Evolutionary conservation across 345 rosid species (phyloP).

Genomic region (Excoecaria cochinchinensis): DNA sequence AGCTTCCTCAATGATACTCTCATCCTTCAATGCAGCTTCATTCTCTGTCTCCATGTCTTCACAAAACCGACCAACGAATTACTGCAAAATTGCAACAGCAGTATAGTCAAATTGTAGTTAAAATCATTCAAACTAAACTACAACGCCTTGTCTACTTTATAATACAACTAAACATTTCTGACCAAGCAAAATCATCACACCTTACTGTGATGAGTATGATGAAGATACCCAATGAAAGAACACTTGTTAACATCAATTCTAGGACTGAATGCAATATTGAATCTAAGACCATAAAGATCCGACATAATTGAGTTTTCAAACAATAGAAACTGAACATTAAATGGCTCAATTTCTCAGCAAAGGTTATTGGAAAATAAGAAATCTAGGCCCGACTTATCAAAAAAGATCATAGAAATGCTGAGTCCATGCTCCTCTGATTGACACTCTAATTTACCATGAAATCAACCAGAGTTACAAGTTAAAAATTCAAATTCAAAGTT

Average conservation of each 20-base stretch:
- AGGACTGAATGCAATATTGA: not conserved
- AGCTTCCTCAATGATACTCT: slow-evolving; percentile 30
- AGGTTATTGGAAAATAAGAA: not conserved
- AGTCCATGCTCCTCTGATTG: too few species aligned
- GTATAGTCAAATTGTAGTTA: not conserved
- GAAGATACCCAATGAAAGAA: not conserved
- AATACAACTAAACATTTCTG: too few species aligned
- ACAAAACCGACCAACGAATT: slow-evolving; percentile 7
- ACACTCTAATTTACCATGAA: not conserved
- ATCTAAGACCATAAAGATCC: slow-evolving; percentile 7
- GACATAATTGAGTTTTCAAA: not conserved
- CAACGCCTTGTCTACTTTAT: too few species aligned
- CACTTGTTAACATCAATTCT: not conserved
- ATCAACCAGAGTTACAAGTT: not conserved
- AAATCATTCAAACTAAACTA: too few species aligned
- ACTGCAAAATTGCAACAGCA: slow-evolving; percentile 25
- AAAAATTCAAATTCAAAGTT: not conserved
- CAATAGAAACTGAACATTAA: not conserved
- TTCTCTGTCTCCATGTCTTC: slow-evolving; percentile 63
- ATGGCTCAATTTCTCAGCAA: not conserved
- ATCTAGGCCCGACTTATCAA: not conserved
- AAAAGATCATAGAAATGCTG: not conserved
- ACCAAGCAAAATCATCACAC: too few species aligned
- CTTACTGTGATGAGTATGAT: not conserved
- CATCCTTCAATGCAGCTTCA: slow-evolving; percentile 36